Percentiles rank a stretch among this genome's conserved stretches.
Evolutionary conservation across 169 alveolate species (phyloP).

Genomic region (Besnoitia besnoiti): DNA sequence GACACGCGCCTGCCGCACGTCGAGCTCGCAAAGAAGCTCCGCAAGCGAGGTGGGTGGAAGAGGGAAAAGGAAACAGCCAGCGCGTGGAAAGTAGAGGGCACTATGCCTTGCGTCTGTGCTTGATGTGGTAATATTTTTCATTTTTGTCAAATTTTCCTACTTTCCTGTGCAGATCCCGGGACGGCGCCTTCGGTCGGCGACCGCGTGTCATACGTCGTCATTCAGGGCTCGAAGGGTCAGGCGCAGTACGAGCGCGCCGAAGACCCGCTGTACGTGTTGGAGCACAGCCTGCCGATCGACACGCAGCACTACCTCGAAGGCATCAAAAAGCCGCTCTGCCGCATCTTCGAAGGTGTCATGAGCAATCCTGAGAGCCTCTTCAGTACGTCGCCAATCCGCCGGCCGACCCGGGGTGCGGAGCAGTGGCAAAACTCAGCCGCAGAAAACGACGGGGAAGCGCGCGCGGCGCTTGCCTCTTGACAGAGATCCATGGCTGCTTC

Average conservation of each 20-base stretch:
- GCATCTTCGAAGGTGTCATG: constrained; percentile 76
- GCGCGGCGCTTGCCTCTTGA: too few species aligned
- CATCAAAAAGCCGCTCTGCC: constrained; percentile 76
- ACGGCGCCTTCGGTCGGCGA: constrained; percentile 99
- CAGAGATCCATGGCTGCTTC: too few species aligned
- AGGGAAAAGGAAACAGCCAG: constrained; percentile 64
- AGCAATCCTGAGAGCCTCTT: constrained; percentile 69
- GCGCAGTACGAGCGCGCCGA: constrained; percentile 96
- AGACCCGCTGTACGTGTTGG: constrained; percentile 98
- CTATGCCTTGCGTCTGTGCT: too few species aligned
- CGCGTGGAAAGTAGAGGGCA: not conserved
- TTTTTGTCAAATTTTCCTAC: constrained; percentile 20
- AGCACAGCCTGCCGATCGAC: constrained; percentile 96
- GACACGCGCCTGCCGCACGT: constrained; percentile 98
- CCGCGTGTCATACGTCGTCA: constrained; percentile 91
- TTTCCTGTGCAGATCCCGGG: constrained; percentile 86
- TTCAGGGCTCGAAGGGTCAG: constrained; percentile 66
- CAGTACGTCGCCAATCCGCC: constrained; percentile 20
- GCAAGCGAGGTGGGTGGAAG: constrained; percentile 83
- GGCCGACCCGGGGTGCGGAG: too few species aligned
- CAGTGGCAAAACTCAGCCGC: too few species aligned
- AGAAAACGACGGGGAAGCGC: too few species aligned
- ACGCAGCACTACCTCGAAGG: constrained; percentile 96
- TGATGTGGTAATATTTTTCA: too few species aligned
- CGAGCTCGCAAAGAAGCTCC: constrained; percentile 97